Conservation (phyloP, 2,329 filamentous ascomycete genomes). For the Fusarium staphyleae region DNA sequence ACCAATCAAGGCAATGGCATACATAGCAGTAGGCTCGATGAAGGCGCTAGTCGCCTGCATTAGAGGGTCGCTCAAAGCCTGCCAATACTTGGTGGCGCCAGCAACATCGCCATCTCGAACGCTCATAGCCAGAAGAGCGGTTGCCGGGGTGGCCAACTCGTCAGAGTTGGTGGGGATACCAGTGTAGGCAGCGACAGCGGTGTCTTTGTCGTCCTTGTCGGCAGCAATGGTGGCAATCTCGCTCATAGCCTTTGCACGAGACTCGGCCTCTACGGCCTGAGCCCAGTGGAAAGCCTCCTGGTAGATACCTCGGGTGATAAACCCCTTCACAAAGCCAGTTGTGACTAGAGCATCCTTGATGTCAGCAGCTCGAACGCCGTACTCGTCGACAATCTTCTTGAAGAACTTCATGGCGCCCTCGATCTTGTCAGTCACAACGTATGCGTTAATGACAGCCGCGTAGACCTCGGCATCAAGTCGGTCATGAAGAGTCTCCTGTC, state of each 20-base stretch:
- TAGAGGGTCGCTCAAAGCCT: constrained; percentile 69
- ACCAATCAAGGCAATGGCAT: constrained; percentile 84
- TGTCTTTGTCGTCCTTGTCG: constrained; percentile 74
- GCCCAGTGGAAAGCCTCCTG: constrained; percentile 78
- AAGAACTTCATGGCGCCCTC: constrained; percentile 87
- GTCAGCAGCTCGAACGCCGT: constrained; percentile 62
- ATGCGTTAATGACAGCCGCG: constrained; percentile 88
- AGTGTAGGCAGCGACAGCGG: constrained; percentile 72
- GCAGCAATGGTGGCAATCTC: constrained; percentile 80
- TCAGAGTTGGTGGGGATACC: constrained; percentile 61
- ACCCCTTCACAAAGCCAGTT: constrained; percentile 79
- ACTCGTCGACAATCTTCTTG: constrained; percentile 74
- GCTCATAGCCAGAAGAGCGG: constrained; percentile 86
- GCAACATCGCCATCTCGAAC: constrained; percentile 82
- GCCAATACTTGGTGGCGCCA: constrained; percentile 82
- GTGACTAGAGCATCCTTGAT: constrained; percentile 76
- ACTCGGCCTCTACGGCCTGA: constrained; percentile 65
- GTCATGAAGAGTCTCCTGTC: constrained; percentile 70
- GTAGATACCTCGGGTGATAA: constrained; percentile 74
- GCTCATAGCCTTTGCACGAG: constrained; percentile 70
- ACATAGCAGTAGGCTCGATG: constrained; percentile 91
- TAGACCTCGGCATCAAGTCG: constrained; percentile 87
- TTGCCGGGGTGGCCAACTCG: constrained; percentile 65
- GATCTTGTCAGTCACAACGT: constrained; percentile 80
- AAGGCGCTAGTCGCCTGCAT: constrained; percentile 68